Conservation (phyloP, 106 monocot species). For the Ottelia alismoides region DNA sequence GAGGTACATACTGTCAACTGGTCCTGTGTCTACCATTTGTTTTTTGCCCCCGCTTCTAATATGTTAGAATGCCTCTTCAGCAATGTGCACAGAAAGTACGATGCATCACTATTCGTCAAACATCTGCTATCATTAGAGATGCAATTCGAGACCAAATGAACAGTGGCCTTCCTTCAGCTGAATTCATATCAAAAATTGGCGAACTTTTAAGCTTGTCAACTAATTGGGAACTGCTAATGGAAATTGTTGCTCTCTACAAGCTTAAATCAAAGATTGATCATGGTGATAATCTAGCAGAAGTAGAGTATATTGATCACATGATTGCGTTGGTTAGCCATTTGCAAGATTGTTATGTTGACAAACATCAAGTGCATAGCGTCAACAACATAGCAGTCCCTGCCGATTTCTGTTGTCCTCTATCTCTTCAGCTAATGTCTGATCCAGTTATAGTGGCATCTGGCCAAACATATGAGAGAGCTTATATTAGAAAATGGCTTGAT, state of each 20-base stretch:
- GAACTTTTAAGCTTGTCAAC: constrained; percentile 44
- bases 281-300: constrained; percentile 30
- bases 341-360: constrained; percentile 63
- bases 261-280: constrained; percentile 30
- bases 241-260: constrained; percentile 73
- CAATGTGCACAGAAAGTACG: constrained; percentile 31
- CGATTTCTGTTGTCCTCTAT: constrained; percentile 91
- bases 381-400: constrained; percentile 62
- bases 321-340: constrained; percentile 43
- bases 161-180: constrained; percentile 20
- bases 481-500: constrained; percentile 87
- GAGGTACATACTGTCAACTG: constrained; percentile 25
- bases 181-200: constrained; percentile 30
- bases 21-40: not conserved
- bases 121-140: constrained; percentile 36
- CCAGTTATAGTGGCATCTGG: constrained; percentile 95
- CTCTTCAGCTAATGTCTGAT: constrained; percentile 89
- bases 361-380: constrained; percentile 53
- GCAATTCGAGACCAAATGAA: constrained; percentile 30
- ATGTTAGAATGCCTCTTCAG: constrained; percentile 8
- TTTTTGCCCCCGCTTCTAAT: not conserved
- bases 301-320: constrained; percentile 42
- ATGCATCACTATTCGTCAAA: constrained; percentile 22
- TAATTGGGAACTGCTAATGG: constrained; percentile 74
- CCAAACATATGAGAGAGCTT: constrained; percentile 84